These are phyloP conservation scores for Cokeromyces recurvatus DNA, from an alignment of 371 early-diverging fungal genomes.

Conservation along the genomic window DNA sequence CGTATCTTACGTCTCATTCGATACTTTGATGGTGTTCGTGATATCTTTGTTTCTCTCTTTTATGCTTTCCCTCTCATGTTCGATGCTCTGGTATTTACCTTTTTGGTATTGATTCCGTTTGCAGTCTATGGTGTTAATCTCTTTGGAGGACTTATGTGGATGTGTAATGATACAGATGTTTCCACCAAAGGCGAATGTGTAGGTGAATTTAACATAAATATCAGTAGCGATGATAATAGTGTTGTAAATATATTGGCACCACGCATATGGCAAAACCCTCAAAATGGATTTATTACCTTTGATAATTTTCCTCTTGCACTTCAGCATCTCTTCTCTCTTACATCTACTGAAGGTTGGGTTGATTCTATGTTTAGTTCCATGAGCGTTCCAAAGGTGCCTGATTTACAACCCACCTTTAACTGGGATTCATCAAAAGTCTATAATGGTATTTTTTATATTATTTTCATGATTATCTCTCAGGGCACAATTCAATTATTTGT, in stretches of 20 bases:
- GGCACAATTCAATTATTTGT: slow-evolving; percentile 58
- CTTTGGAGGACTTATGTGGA: slow-evolving; percentile 52
- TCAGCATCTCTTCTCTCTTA: slow-evolving; percentile 46
- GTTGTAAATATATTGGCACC: slow-evolving; percentile 36
- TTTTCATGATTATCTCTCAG: slow-evolving; percentile 57
- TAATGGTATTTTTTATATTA: slow-evolving; percentile 49
- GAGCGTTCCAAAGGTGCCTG: slow-evolving; percentile 44
- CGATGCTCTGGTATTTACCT: slow-evolving; percentile 48
- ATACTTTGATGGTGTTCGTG: slow-evolving; percentile 53
- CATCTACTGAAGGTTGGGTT: slow-evolving; percentile 61
- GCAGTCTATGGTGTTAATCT: slow-evolving; percentile 58
- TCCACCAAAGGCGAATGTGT: slow-evolving; percentile 36
- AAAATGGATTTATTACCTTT: slow-evolving; percentile 41
- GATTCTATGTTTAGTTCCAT: slow-evolving; percentile 45
- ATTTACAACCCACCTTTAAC: slow-evolving; percentile 44
- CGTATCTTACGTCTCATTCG: slow-evolving; percentile 58
- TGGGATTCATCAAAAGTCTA: slow-evolving; percentile 45
- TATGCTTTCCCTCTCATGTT: slow-evolving; percentile 56
- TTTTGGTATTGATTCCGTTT: slow-evolving; percentile 52
- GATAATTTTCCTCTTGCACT: slow-evolving; percentile 47
- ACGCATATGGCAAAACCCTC: slow-evolving; percentile 51
- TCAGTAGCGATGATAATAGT: slow-evolving; percentile 26
- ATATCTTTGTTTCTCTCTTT: slow-evolving; percentile 51
- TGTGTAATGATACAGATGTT: slow-evolving; percentile 46
- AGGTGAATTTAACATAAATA: slow-evolving; percentile 41